phyloP scores from a whole-genome alignment of 2,329 filamentous ascomycete genomes.

The Phoma sp. region DNA sequence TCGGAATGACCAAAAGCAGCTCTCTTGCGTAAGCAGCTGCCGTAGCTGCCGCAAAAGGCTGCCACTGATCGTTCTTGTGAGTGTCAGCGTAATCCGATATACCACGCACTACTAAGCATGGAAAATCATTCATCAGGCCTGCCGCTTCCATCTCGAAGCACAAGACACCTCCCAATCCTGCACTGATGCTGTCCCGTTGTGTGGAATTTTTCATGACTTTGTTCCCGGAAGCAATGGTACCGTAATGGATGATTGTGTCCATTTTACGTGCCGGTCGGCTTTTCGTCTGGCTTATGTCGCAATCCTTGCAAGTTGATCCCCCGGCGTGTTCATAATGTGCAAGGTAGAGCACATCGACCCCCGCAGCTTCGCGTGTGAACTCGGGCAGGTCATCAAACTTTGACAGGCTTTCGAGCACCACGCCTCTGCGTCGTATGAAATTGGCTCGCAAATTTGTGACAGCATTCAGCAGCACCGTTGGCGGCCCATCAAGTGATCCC shows the following conservation, averaged over 20 bases:
- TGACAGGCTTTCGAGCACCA: not conserved
- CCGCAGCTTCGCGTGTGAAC: not conserved
- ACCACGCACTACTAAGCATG: constrained; percentile 6
- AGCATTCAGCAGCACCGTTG: constrained; percentile 17
- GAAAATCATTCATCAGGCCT: constrained; percentile 7
- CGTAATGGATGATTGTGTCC: constrained; percentile 7
- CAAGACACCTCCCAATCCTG: constrained; percentile 1
- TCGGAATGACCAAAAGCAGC: too few species aligned
- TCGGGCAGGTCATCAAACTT: not conserved
- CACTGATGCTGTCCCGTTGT: constrained; percentile 6
- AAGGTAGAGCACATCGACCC: too few species aligned
- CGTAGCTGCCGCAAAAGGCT: constrained; percentile 1
- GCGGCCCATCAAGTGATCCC: constrained; percentile 16
- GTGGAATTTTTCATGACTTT: constrained; percentile 13
- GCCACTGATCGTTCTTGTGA: constrained; percentile 9
- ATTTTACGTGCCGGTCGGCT: not conserved
- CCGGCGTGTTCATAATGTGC: too few species aligned
- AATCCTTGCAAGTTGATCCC: too few species aligned
- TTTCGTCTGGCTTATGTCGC: not conserved
- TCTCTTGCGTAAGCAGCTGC: too few species aligned
- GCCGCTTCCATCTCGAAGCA: constrained; percentile 14
- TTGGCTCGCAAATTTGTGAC: constrained; percentile 11
- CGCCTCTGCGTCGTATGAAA: not conserved
- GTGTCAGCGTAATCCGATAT: constrained; percentile 10
- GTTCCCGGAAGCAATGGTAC: constrained; percentile 14